Evolutionary conservation across 2,329 filamentous ascomycete species (phyloP).

Genomic region (Alternaria sp.): DNA sequence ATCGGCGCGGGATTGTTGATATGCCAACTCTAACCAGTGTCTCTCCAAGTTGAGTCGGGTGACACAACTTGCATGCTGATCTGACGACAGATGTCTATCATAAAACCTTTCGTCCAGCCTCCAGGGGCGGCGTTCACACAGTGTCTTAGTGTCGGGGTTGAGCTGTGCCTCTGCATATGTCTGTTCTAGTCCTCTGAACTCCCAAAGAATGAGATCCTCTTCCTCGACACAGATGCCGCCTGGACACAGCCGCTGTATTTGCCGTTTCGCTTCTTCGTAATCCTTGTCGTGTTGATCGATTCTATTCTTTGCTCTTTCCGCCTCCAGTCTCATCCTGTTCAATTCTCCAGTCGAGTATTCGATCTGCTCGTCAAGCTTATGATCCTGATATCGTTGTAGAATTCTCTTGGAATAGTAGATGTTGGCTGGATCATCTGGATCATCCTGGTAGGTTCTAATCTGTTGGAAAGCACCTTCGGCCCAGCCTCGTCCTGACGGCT

Average conservation of each 20-base stretch:
- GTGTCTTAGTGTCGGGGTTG: not conserved
- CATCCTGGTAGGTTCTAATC: constrained; percentile 4
- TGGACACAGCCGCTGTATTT: constrained; percentile 7
- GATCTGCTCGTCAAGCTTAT: not conserved
- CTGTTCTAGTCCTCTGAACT: constrained; percentile 9
- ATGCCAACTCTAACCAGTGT: constrained; percentile 13
- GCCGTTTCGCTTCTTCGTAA: constrained; percentile 7
- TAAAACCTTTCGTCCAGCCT: not conserved
- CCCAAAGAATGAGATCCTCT: constrained; percentile 16
- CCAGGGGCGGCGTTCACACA: not conserved
- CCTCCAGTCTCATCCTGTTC: not conserved
- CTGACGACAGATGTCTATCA: not conserved
- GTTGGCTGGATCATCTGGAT: not conserved
- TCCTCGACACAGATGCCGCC: constrained; percentile 2
- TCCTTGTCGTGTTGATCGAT: not conserved
- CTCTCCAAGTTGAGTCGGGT: not conserved
- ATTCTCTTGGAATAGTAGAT: not conserved
- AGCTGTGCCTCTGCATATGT: constrained; percentile 4
- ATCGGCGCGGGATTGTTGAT: constrained; percentile 8
- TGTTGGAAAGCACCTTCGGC: constrained; percentile 2
- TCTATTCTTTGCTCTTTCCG: not conserved
- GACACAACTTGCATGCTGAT: constrained; percentile 10
- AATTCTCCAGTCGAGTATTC: not conserved
- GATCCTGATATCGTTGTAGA: too few relatives aligned
- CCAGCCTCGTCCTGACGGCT: constrained; percentile 1